These are phyloP conservation scores for Aleurites moluccanus DNA, from an alignment of 441 rosid species.

Conservation along the genomic window DNA sequence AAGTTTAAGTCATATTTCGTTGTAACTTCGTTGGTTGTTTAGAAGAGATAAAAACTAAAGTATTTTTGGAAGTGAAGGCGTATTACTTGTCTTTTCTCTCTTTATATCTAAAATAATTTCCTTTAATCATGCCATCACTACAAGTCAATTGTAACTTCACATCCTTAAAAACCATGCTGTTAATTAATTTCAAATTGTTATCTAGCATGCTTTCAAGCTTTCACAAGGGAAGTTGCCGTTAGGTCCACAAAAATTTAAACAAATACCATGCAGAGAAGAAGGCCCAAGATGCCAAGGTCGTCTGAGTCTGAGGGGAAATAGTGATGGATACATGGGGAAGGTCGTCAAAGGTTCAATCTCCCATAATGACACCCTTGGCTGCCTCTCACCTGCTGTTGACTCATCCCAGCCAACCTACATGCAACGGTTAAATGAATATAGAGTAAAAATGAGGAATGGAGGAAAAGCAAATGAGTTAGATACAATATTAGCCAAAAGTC, in stretches of 20 bases:
- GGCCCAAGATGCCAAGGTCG: constrained; percentile 53
- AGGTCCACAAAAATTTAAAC: constrained; percentile 5
- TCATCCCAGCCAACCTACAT: constrained; percentile 98
- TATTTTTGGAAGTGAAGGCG: not conserved
- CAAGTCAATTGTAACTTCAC: not conserved
- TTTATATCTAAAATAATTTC: not conserved
- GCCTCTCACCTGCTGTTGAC: constrained; percentile 95
- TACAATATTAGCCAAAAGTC: not conserved
- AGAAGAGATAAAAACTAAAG: not conserved
- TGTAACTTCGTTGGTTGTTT: not conserved
- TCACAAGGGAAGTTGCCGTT: not conserved
- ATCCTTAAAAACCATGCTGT: not conserved
- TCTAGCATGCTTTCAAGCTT: not conserved
- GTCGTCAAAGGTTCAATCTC: constrained; percentile 96
- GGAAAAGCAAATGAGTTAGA: not conserved
- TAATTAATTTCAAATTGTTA: constrained; percentile 3
- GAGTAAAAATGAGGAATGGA: not conserved
- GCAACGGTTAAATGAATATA: not conserved
- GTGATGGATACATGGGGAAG: constrained; percentile 93
- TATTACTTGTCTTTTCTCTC: not conserved
- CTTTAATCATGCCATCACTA: not conserved
- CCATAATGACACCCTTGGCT: constrained; percentile 91
- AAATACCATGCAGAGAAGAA: constrained; percentile 32
- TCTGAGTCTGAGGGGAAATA: constrained; percentile 78
- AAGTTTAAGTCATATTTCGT: not conserved